These are phyloP conservation scores for Dactylellina haptotyla DNA, from an alignment of 2,329 filamentous ascomycete genomes.

Conservation along the genomic window DNA sequence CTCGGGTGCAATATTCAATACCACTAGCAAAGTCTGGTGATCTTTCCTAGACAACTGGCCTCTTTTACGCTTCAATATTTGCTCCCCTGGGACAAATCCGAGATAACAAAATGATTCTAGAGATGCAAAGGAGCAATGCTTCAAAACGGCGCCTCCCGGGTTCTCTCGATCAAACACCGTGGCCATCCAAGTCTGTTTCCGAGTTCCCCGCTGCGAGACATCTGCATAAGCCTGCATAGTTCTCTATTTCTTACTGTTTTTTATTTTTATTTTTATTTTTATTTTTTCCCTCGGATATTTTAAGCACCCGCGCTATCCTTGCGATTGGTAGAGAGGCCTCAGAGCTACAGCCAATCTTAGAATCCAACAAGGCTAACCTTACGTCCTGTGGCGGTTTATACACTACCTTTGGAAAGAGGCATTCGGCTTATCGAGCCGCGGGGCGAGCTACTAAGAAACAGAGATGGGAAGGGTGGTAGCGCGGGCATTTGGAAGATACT, in stretches of 20 bases:
- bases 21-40: neutral
- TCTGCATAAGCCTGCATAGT: slow-evolving; percentile 44
- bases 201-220: slow-evolving; percentile 53
- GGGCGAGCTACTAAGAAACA: neutral
- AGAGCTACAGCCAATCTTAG: slow-evolving; percentile 27
- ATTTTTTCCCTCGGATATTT: slow-evolving; percentile 15
- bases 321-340: slow-evolving; percentile 16
- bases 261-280: too few species aligned
- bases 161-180: slow-evolving; percentile 22
- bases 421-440: neutral
- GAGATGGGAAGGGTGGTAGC: neutral
- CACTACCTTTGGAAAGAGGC: neutral
- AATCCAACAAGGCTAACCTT: slow-evolving; percentile 37
- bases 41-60: neutral
- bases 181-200: slow-evolving; percentile 40
- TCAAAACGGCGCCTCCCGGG: slow-evolving; percentile 19
- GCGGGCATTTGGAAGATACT: neutral
- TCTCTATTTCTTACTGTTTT: neutral
- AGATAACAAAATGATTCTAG: slow-evolving; percentile 17
- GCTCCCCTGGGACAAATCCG: too few species aligned
- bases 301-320: slow-evolving; percentile 36
- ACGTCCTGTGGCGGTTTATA: neutral
- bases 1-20: neutral
- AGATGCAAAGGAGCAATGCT: neutral
- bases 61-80: neutral